Percentiles rank a stretch among this genome's conserved stretches.
These are phyloP conservation scores for Solanum sitiens DNA, from an alignment of 257 asterid species.

Conservation along the genomic window DNA sequence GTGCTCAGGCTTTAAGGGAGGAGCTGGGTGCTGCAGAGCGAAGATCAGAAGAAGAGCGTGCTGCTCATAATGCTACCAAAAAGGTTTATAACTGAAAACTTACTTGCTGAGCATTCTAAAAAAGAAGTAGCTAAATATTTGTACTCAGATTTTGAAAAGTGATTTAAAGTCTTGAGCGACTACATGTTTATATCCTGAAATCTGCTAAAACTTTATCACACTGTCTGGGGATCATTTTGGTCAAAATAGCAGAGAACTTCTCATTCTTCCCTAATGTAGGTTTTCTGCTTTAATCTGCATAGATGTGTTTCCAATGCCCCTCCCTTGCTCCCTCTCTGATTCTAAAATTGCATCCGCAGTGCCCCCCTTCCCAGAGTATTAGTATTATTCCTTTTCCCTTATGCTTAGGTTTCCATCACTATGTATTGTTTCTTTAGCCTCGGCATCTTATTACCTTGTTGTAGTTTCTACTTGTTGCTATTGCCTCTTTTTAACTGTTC, in stretches of 20 bases:
- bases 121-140: neutral
- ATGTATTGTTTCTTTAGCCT: neutral
- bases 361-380: neutral
- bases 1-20: constrained; percentile 77
- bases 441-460: neutral
- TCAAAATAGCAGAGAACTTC: neutral
- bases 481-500: neutral
- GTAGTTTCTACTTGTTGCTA: neutral
- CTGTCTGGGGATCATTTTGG: neutral
- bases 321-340: neutral
- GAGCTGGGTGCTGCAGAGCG: constrained; percentile 88
- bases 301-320: neutral
- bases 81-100: constrained; percentile 37
- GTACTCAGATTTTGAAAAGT: neutral
- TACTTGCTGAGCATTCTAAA: neutral
- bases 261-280: neutral
- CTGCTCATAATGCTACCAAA: constrained; percentile 82
- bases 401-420: neutral
- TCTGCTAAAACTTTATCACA: neutral
- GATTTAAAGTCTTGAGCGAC: neutral
- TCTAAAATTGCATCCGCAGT: neutral
- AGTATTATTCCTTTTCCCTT: neutral
- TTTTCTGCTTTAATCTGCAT: neutral
- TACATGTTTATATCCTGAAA: neutral
- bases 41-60: constrained; percentile 95